Evolutionary conservation across 2,329 filamentous ascomycete genomes (phyloP), one percentile per base, ranked within the genome.

Genomic region (Didymella exigua): DNA sequence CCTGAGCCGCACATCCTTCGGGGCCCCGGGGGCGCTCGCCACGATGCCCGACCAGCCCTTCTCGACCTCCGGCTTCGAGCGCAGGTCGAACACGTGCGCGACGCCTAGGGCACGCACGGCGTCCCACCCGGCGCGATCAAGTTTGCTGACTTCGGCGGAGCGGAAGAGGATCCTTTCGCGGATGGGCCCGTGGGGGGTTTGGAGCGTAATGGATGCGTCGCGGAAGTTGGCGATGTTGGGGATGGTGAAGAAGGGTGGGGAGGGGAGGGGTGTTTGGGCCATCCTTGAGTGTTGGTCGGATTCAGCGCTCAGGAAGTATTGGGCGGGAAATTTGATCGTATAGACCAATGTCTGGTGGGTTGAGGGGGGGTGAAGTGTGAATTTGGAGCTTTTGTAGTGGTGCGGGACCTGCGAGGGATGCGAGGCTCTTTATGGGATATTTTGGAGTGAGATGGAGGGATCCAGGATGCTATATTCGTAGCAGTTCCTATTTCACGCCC

Each of bases 1-100:
- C 5, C 44, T 58, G 0, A 61, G 60, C 5, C 51, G 56, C 2
- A 80, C 72, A 4, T 77, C 73, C 58, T 51, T 71, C 8, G 30
- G 14, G 52, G 41, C 68, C 56, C 61, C 75, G 59, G 67, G 75
- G 69, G 63, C 65, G 21, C 66, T 65, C 9, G 61, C 65, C 0
- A 61, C 56, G 23, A 66, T 51, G 3, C 61, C 66, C 0, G 51
- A 54, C 65, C 65, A 70, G 1, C 63, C 72, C 23, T 75, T 72
- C 50, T 82, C 74, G 47, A 89, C 82, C 75, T 90, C 87, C 16
- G 78, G 76, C 16, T 75, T 73, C 23, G 84, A 88, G 49, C 89
- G 82, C 9, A 92, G 78, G 75, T 92, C 89, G 70, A 86, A 92
- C 46, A 90, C 81, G 59, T 82, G 79, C 21, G 77, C 81, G 61